A percentile compares a stretch with the other conserved stretches of the same genome.
Evolutionary conservation across 345 rosid genomes (phyloP).

Genomic region (Populus ilicifolia): DNA sequence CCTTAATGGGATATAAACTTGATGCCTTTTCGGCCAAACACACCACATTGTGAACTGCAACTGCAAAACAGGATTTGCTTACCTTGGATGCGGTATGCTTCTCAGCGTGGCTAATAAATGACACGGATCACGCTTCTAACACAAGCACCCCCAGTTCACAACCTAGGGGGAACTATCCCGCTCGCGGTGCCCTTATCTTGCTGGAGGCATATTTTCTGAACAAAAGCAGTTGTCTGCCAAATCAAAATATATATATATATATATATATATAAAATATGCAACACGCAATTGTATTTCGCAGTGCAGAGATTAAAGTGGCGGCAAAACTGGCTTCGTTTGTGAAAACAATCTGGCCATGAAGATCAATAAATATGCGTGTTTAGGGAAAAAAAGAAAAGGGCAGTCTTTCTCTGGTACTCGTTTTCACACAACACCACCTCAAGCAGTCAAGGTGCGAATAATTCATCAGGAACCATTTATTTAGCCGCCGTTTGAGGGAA

Average conservation of each 20-base stretch:
- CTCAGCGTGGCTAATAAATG: background rate
- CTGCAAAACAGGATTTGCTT: background rate
- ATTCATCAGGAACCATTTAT: constrained; percentile 26
- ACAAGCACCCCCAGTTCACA: background rate
- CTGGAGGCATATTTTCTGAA: background rate
- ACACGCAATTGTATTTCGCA: background rate
- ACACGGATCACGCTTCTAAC: background rate
- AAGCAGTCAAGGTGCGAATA: background rate
- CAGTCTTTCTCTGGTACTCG: background rate
- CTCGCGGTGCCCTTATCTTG: background rate
- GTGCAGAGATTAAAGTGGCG: background rate
- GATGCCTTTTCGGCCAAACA: too few species aligned
- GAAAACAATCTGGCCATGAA: background rate
- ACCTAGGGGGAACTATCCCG: background rate
- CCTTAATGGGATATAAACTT: too few species aligned
- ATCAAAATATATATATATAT: background rate
- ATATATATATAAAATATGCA: background rate
- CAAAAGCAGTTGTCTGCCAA: background rate
- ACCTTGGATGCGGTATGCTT: background rate
- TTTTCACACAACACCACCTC: constrained; percentile 3
- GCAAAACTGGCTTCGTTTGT: background rate
- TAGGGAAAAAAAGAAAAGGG: too few species aligned
- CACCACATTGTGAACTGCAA: too few species aligned
- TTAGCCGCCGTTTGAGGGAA: constrained; percentile 30
- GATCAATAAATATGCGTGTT: background rate